Evolutionary conservation across 306 rosid genomes (phyloP), one percentile per base, ranked within the genome.

Genomic region (Morella rubra): DNA sequence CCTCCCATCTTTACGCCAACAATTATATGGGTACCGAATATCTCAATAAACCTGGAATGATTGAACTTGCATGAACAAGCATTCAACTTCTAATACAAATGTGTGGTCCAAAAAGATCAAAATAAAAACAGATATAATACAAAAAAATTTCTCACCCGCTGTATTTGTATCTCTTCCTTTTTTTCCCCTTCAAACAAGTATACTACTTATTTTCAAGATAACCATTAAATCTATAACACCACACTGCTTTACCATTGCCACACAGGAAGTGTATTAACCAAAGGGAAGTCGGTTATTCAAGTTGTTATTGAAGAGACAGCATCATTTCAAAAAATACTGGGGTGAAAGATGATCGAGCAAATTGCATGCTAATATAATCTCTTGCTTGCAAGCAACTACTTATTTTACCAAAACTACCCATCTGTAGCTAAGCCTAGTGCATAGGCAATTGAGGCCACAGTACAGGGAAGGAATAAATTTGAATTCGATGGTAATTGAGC

Each of bases 1-100:
- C 98, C 98, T 16, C 98, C 98, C 97, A 95, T 95, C 85, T 90
- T 95, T 85, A 95, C 83, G 69, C 97, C 92, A 86, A 92, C 98
- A 83, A 92, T 89, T 69, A 95, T 85, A 83, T 92, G 98, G 66
- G 98, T 95, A 74, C 98, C 98, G 79, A 89, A 92, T 70, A 86
- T 88, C n/a, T 90, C 89, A 77, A 95, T 92, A 85, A 95, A 92
- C 89, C 97, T 95, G 85, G 69, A 79, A 80, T 66, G 54, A 76
- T 69, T 32, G 37, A 32, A 32, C 27, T 7, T 5, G 3, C 27
- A 22, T 60, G 12, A 49, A 49, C 11, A 49, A 9, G 53, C 53
- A 49, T 49, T 49, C 53, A 12, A 49, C 15, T 49, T 49, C 53
- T 49, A 9, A 49, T 15, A 49, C 53, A 9, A 9, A 15, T 49